A percentile compares a stretch with the other conserved stretches of the same genome.
Evolutionary conservation across 2,329 filamentous ascomycete species (phyloP).

Genomic region (Scytalidium sp.): DNA sequence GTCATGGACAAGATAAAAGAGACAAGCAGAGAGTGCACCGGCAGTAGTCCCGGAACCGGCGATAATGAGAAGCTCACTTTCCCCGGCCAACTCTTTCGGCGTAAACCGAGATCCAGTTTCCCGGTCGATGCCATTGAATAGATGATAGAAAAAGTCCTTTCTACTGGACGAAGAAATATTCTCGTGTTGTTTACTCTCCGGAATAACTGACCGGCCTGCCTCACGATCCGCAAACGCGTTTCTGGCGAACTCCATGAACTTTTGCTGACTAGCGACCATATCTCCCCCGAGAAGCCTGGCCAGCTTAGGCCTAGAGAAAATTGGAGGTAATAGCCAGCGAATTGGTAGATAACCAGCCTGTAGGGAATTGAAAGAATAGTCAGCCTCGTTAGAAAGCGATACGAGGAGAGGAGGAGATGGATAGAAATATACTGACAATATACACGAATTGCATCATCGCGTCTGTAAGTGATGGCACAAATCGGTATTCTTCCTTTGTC

Average conservation of each 20-base stretch:
- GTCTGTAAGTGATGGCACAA: background rate
- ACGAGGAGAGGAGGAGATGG: background rate
- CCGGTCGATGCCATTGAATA: background rate
- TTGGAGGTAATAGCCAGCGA: background rate
- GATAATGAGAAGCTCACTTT: constrained; percentile 4
- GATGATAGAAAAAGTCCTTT: background rate
- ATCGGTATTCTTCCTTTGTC: background rate
- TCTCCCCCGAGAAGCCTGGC: background rate
- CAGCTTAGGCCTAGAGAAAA: background rate
- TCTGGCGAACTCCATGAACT: background rate
- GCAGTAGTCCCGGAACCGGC: constrained; percentile 41
- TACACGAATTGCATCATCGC: background rate
- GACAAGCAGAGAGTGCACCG: constrained; percentile 38
- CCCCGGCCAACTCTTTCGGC: background rate
- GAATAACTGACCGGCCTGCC: background rate
- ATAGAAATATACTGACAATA: background rate
- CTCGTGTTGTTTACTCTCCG: background rate
- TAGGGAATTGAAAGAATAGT: background rate
- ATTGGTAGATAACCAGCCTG: background rate
- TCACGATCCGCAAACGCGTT: background rate
- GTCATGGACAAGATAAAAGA: constrained; percentile 38
- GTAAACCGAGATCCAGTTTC: background rate
- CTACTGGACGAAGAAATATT: background rate
- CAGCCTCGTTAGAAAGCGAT: background rate
- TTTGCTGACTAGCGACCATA: background rate